Conservation (phyloP, 1,284 basidiomycete species). For the Puccinia novopanici region DNA sequence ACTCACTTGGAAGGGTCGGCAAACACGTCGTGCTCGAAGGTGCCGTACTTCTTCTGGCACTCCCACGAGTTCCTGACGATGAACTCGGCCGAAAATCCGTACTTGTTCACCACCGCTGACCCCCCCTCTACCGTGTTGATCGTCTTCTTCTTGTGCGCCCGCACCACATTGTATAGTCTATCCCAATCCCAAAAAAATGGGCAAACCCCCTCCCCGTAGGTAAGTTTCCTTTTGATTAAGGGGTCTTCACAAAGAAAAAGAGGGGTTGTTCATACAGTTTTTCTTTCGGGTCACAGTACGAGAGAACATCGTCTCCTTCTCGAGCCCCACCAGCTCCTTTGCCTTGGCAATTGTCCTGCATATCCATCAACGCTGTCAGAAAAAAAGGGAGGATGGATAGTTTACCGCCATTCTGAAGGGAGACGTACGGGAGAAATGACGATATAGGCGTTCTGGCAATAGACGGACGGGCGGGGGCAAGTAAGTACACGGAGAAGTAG, state of each 20-base stretch:
- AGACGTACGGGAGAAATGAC: conserved; percentile 12
- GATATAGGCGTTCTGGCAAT: conserved; percentile 40
- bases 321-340: conserved; percentile 35
- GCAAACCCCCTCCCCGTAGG: background rate
- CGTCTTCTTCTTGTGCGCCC: conserved; percentile 41
- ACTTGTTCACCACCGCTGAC: conserved; percentile 18
- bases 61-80: conserved; percentile 30
- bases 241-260: background rate
- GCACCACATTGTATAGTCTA: conserved; percentile 40
- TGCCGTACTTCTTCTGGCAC: conserved; percentile 44
- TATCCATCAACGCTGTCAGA: background rate
- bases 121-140: conserved; percentile 32
- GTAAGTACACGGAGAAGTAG: background rate
- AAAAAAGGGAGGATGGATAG: too few species aligned
- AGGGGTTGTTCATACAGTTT: background rate
- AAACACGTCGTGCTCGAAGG: conserved; percentile 44
- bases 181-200: background rate
- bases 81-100: conserved; percentile 27
- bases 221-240: too few species aligned
- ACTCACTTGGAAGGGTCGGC: conserved; percentile 28
- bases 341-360: conserved; percentile 21
- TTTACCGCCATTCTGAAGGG: background rate
- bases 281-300: conserved; percentile 34
- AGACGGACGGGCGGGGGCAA: background rate
- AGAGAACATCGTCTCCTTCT: conserved; percentile 20